Conservation (phyloP, 139 green algal genomes). For the Chlorokybus atmophyticus region DNA sequence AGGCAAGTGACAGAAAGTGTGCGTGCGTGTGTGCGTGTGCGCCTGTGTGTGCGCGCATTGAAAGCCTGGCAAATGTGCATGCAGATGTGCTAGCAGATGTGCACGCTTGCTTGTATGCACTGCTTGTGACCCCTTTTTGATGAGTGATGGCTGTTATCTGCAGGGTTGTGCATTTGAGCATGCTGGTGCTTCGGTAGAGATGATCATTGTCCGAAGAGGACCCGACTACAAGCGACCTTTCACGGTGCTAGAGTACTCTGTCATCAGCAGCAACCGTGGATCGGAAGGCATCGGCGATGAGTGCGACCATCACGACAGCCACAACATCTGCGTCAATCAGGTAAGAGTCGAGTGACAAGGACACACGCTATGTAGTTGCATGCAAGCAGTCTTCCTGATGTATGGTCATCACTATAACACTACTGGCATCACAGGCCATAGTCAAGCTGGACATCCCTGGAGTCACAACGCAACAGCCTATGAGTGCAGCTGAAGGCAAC, state of each 20-base stretch:
- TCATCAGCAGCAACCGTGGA: slow-evolving; percentile 23
- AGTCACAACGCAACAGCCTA: too few species aligned
- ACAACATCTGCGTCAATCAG: slow-evolving; percentile 13
- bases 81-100: too few species aligned
- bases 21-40: neutral
- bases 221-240: slow-evolving; percentile 8
- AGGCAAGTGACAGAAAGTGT: slow-evolving; percentile 4
- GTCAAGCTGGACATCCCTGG: slow-evolving; percentile 20
- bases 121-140: too few species aligned
- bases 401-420: too few species aligned
- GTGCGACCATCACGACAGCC: neutral
- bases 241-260: slow-evolving; percentile 30
- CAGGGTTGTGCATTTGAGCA: slow-evolving; percentile 32
- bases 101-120: too few species aligned
- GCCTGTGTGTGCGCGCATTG: too few species aligned
- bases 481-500: slow-evolving; percentile 31
- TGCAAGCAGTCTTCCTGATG: neutral
- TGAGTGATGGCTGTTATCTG: too few species aligned
- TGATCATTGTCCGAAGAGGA: slow-evolving; percentile 23
- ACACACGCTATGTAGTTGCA: neutral
- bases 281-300: neutral
- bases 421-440: too few species aligned
- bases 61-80: too few species aligned
- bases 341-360: neutral
- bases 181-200: slow-evolving; percentile 31